A percentile compares a stretch with the other conserved stretches of the same genome.
Evolutionary conservation across 1,284 basidiomycete genomes (phyloP).

Genomic region (Pseudozyma pruni): DNA sequence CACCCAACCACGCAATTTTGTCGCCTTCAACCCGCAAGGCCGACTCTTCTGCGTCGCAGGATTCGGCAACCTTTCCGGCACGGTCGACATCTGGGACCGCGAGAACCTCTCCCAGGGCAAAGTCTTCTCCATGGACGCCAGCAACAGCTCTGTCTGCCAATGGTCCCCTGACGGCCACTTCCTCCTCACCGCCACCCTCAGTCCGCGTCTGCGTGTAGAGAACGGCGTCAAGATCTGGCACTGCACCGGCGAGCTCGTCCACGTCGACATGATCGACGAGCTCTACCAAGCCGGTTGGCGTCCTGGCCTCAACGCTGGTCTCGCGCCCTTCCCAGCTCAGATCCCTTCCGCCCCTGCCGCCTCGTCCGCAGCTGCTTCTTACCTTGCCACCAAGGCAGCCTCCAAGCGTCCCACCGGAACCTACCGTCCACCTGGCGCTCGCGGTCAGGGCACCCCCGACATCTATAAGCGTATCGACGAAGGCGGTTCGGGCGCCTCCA

Average conservation of each 20-base stretch:
- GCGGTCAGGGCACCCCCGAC: slow-evolving; percentile 83
- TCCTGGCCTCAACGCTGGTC: slow-evolving; percentile 76
- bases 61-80: slow-evolving; percentile 94
- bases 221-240: slow-evolving; percentile 98
- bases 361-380: slow-evolving; percentile 72
- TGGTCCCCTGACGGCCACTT: slow-evolving; percentile 95
- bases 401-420: slow-evolving; percentile 67
- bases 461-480: slow-evolving; percentile 90
- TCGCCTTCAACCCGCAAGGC: slow-evolving; percentile 94
- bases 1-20: slow-evolving; percentile 86
- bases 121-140: slow-evolving; percentile 86
- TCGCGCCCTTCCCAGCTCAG: slow-evolving; percentile 77
- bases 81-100: slow-evolving; percentile 90
- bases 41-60: slow-evolving; percentile 88
- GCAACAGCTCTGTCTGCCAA: slow-evolving; percentile 91
- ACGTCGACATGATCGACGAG: slow-evolving; percentile 81
- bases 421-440: slow-evolving; percentile 73
- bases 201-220: slow-evolving; percentile 92
- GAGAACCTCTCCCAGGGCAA: slow-evolving; percentile 78
- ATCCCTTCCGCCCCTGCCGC: slow-evolving; percentile 81
- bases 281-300: slow-evolving; percentile 89
- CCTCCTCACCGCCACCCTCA: slow-evolving; percentile 91
- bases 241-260: slow-evolving; percentile 84
- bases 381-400: slow-evolving; percentile 62
- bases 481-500: slow-evolving; percentile 68